Conservation (phyloP, 345 rosid species). For the Heritiera fomes region DNA sequence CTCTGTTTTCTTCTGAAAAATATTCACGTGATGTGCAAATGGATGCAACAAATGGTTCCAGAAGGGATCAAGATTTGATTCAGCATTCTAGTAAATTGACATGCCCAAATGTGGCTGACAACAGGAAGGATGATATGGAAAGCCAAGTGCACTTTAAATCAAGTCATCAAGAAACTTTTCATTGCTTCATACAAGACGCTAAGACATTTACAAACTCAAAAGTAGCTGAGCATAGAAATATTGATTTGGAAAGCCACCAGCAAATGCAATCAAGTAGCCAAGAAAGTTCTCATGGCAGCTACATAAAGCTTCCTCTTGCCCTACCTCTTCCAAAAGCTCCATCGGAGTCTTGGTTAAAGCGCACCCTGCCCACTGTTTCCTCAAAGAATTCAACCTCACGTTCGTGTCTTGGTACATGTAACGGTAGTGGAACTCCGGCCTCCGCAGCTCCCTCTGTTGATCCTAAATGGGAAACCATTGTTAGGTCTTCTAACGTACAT, state of each 20-base stretch:
- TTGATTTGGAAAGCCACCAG: constrained; percentile 34
- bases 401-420: constrained; percentile 34
- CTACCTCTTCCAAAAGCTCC: constrained; percentile 85
- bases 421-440: constrained; percentile 31
- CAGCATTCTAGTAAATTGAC: constrained; percentile 23
- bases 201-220: constrained; percentile 19
- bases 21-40: constrained; percentile 15
- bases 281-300: constrained; percentile 29
- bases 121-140: constrained; percentile 34
- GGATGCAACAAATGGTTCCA: constrained; percentile 15
- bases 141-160: constrained; percentile 26
- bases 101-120: constrained; percentile 24
- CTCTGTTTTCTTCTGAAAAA: constrained; percentile 26
- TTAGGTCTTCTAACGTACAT: constrained; percentile 54
- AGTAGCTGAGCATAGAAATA: constrained; percentile 34
- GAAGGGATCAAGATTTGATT: constrained; percentile 24
- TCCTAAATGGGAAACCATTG: constrained; percentile 81
- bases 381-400: constrained; percentile 46
- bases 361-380: constrained; percentile 60
- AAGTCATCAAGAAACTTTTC: constrained; percentile 21
- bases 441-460: constrained; percentile 30
- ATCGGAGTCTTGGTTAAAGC: constrained; percentile 85
- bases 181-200: constrained; percentile 15
- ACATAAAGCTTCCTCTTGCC: constrained; percentile 45
- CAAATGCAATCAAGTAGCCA: constrained; percentile 28